These are phyloP conservation scores for Glutinoglossum americanum DNA, from an alignment of 495 filamentous ascomycete genomes.

Conservation along the genomic window DNA sequence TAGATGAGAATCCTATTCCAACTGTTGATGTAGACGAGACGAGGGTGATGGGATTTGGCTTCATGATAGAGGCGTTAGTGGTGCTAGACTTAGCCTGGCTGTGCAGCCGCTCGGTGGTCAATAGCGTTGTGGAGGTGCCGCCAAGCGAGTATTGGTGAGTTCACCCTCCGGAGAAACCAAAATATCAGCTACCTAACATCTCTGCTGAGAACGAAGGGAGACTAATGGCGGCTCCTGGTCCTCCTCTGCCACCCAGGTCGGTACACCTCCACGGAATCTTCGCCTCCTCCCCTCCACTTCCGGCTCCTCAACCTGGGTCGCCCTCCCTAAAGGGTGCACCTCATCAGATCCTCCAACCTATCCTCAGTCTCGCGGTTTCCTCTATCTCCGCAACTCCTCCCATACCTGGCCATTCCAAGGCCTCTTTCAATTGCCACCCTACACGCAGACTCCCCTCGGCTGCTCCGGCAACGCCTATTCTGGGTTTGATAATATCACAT, in stretches of 20 bases:
- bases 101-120: no score
- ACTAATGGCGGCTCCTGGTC: conserved; percentile 23
- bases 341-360: conserved; percentile 13
- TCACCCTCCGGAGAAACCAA: no score
- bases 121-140: no score
- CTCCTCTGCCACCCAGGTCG: conserved; percentile 16
- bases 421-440: conserved; percentile 9
- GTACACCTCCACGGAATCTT: conserved; percentile 16
- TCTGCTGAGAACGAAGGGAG: conserved; percentile 9
- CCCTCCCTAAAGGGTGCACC: conserved; percentile 19
- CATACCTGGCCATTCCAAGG: conserved; percentile 12
- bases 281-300: conserved; percentile 16
- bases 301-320: conserved; percentile 12
- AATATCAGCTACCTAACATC: no score
- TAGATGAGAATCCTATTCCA: no score
- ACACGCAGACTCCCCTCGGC: conserved; percentile 9
- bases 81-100: no score
- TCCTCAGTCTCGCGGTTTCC: conserved; percentile 12
- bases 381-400: conserved; percentile 12
- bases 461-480: conserved; percentile 13
- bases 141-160: no score
- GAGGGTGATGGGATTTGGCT: no score
- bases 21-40: no score
- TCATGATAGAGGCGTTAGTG: no score
- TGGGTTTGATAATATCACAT: conserved; percentile 14